Base-by-base conservation (phyloP, 2,329 filamentous ascomycete genomes). In the Diaporthe sp. region DNA sequence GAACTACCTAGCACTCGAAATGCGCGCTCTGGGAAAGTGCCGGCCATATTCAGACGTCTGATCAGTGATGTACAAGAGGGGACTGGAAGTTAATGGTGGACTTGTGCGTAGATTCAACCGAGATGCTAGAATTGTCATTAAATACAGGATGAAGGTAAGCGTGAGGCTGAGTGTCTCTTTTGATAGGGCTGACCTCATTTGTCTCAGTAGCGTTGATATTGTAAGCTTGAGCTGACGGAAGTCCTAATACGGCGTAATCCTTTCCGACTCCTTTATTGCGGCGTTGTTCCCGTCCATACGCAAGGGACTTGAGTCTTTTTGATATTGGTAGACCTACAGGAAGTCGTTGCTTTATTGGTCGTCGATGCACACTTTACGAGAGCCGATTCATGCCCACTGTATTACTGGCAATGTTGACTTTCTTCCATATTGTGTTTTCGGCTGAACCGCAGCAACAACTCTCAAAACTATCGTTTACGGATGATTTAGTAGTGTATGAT, bases 171-270 rank as follows among this genome's bases (percentile, higher is more conserved):
- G 33, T 8, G 2, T 38, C 4, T n/a, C 61, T 52, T 35, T 25
- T 25, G 8, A 19, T 12, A 10, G 47, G 13, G 52, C 50, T 71
- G 40, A 52, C 42, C 40, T 60, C 55, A 30, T 4, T 15, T 58
- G 69, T 58, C 69, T 61, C 38, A 45, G 35, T 57, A 10, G 35
- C 67, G 17, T 8, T 57, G 17, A 55, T 57, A 35, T 25, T 60
- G 38, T 71, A 71, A 71, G 69, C 68, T 58, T 58, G 40, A 70
- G 52, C 69, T 71, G 69, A 61, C 54, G 28, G 19, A 33, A 52
- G 15, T 52, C 40, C 69, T 71, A 52, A 71, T 60, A 47, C 68
- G 68, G 68, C 28, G 38, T 19, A 57, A 71, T 30, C 50, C n/a
- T 28, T 33, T 50, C 68, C 68, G 68, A 67, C 64, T 28, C 30